Conservation (phyloP, 495 filamentous ascomycete genomes). For the Tuber brumale region DNA sequence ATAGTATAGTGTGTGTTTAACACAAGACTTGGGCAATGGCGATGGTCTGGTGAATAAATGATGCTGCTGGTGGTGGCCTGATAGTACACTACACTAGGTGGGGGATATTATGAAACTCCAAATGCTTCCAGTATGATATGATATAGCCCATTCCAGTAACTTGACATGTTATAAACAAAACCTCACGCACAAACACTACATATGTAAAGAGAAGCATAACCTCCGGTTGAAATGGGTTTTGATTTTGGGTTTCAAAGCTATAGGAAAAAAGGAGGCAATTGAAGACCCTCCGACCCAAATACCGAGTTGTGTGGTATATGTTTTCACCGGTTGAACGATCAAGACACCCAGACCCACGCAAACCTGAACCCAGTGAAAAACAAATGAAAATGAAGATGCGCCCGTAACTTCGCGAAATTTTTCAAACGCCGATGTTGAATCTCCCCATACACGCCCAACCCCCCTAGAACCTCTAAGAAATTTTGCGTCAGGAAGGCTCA, state of each 20-base stretch:
- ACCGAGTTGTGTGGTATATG: conserved; percentile 4
- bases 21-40: too few relatives aligned
- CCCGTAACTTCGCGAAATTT: conserved; percentile 22
- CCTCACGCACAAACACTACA: not conserved
- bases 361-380: conserved; percentile 24
- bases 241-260: conserved; percentile 11
- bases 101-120: not conserved
- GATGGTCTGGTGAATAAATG: not conserved
- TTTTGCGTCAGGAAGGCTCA: conserved; percentile 34
- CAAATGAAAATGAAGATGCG: conserved; percentile 23
- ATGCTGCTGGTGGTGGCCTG: not conserved
- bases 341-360: conserved; percentile 27
- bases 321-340: conserved; percentile 39
- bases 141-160: not conserved
- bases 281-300: conserved; percentile 18
- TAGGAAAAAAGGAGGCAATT: not conserved
- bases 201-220: not conserved
- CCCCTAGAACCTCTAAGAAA: conserved; percentile 20
- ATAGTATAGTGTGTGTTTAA: too few relatives aligned
- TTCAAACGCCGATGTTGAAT: conserved; percentile 55
- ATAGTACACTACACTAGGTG: not conserved
- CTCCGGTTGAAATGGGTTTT: conserved; percentile 26
- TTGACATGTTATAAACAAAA: not conserved
- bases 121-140: not conserved
- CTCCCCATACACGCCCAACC: conserved; percentile 44